Evolutionary conservation across 805 yeast species (phyloP).

Genomic region (Pichia phayaonensis): DNA sequence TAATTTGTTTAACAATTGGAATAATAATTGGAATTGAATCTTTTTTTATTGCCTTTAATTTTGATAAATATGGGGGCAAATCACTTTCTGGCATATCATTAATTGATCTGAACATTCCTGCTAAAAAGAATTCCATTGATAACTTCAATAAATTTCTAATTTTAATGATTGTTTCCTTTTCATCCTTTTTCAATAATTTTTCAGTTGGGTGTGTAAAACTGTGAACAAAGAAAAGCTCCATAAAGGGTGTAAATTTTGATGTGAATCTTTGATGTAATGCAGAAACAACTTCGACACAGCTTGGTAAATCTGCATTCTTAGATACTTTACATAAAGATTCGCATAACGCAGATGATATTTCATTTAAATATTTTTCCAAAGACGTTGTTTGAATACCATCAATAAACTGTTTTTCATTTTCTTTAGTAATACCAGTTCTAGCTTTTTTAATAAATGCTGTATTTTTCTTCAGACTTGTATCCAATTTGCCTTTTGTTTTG

Average conservation of each 20-base stretch:
- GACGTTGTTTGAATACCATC: constrained; percentile 58
- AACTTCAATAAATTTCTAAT: constrained; percentile 44
- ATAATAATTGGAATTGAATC: constrained; percentile 27
- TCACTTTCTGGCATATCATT: constrained; percentile 34
- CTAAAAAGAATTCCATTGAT: constrained; percentile 48
- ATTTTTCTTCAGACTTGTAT: constrained; percentile 75
- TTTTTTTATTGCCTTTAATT: constrained; percentile 24
- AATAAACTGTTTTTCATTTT: constrained; percentile 39
- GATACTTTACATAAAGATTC: constrained; percentile 53
- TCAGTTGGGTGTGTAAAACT: constrained; percentile 32
- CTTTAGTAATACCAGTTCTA: constrained; percentile 48
- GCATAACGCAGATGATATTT: constrained; percentile 50
- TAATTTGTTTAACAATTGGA: constrained; percentile 35
- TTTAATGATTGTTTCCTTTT: constrained; percentile 30
- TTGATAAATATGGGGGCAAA: constrained; percentile 38
- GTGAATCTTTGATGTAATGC: constrained; percentile 73
- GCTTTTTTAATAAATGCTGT: constrained; percentile 71
- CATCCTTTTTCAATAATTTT: constrained; percentile 36
- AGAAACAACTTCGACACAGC: constrained; percentile 61
- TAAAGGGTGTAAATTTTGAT: constrained; percentile 40
- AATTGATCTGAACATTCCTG: constrained; percentile 45
- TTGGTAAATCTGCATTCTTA: constrained; percentile 48
- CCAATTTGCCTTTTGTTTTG: constrained; percentile 32
- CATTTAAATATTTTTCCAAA: constrained; percentile 68
- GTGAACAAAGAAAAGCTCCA: constrained; percentile 36